Percentiles rank a stretch among this genome's conserved stretches.
Evolutionary conservation across 1,139 yeast genomes (phyloP).

Genomic region (Geotrichum citri-aurantii): DNA sequence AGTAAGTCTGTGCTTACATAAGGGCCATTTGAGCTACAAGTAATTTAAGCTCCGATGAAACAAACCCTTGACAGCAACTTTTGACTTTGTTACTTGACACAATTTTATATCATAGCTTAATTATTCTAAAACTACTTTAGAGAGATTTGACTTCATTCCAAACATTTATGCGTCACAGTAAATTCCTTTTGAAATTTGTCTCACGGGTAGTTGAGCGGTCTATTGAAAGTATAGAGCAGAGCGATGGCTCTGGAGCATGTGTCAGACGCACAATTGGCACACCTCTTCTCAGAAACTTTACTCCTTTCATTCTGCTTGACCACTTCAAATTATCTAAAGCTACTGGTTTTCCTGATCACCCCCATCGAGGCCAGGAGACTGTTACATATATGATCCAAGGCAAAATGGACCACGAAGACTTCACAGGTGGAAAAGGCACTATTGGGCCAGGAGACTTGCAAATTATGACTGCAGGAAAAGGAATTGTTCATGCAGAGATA

Average conservation of each 20-base stretch:
- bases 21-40: too few relatives aligned
- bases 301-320: conserved; percentile 81
- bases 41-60: too few relatives aligned
- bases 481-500: conserved; percentile 82
- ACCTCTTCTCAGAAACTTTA: conserved; percentile 58
- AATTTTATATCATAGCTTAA: too few relatives aligned
- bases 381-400: conserved; percentile 71
- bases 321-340: conserved; percentile 58
- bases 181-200: not conserved
- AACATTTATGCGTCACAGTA: not conserved
- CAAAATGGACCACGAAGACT: conserved; percentile 83
- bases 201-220: not conserved
- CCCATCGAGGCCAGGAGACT: conserved; percentile 89
- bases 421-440: conserved; percentile 77
- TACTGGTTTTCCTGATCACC: conserved; percentile 92
- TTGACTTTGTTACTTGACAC: too few relatives aligned
- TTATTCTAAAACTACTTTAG: too few relatives aligned
- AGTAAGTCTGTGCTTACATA: too few relatives aligned
- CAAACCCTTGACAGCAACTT: too few relatives aligned
- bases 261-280: conserved; percentile 81
- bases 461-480: conserved; percentile 92
- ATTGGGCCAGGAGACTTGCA: conserved; percentile 82
- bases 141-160: too few relatives aligned
- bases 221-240: conserved; percentile 46
- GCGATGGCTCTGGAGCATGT: conserved; percentile 86